phyloP scores from a whole-genome alignment of 768 basidiomycete species.

The Fistulinella prunicolor region DNA sequence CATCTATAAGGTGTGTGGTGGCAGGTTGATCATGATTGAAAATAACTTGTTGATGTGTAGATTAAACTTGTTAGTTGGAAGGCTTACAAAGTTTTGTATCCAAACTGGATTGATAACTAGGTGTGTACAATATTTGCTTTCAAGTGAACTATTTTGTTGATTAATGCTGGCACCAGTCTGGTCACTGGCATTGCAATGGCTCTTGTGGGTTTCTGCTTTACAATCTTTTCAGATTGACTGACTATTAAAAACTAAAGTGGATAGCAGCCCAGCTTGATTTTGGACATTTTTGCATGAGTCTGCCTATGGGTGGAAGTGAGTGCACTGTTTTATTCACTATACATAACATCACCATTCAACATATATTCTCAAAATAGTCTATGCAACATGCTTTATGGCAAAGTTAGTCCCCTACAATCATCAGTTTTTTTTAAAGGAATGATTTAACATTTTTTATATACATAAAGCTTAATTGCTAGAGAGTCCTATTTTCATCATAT shows the following conservation, averaged over 20 bases:
- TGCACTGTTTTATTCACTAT: background rate
- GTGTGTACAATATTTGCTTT: conserved; percentile 6
- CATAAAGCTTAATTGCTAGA: conserved; percentile 25
- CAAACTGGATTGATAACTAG: conserved; percentile 30
- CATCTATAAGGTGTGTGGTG: conserved; percentile 12
- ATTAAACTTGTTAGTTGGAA: conserved; percentile 14
- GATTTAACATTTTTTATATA: background rate
- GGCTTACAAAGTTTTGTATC: conserved; percentile 15
- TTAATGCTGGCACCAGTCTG: conserved; percentile 8
- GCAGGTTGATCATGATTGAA: background rate
- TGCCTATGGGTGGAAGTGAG: conserved; percentile 28
- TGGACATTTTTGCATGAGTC: conserved; percentile 21
- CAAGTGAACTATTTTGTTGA: background rate
- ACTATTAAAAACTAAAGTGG: conserved; percentile 21
- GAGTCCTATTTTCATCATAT: conserved; percentile 22
- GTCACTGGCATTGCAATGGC: conserved; percentile 7
- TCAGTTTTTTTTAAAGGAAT: background rate
- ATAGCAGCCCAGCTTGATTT: conserved; percentile 10
- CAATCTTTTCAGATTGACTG: background rate
- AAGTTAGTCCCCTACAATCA: conserved; percentile 16
- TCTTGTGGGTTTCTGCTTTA: conserved; percentile 16
- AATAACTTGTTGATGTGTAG: conserved; percentile 1
- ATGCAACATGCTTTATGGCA: conserved; percentile 27
- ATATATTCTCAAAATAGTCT: conserved; percentile 15
- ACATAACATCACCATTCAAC: background rate